Evolutionary conservation across 257 asterid species (phyloP).

Genomic region (Perilla frutescens): DNA sequence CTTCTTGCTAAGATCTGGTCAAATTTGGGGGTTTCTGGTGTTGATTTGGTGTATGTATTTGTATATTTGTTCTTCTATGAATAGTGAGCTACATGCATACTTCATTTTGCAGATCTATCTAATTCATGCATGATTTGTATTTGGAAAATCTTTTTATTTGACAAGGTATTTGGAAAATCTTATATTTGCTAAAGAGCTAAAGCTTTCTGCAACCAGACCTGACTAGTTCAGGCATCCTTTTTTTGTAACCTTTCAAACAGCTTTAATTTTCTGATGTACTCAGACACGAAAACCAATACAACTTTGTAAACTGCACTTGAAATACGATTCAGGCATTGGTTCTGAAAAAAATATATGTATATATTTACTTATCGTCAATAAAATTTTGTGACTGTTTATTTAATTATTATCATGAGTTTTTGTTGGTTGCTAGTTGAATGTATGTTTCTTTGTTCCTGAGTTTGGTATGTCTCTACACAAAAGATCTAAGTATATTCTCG

Average conservation of each 20-base stretch:
- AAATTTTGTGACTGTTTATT: neutral
- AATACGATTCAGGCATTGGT: neutral
- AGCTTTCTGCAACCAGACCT: constrained; percentile 21
- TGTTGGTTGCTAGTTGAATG: neutral
- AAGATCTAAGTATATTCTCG: neutral
- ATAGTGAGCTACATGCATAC: constrained; percentile 14
- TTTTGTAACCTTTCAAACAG: neutral
- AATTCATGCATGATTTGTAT: constrained; percentile 7
- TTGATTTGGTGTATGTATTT: constrained; percentile 22
- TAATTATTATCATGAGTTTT: constrained; percentile 9
- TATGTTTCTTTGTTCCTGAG: neutral
- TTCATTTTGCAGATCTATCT: constrained; percentile 43
- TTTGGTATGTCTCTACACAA: neutral
- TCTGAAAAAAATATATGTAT: neutral
- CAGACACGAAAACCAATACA: neutral
- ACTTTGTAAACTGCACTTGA: neutral
- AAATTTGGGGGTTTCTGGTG: constrained; percentile 8
- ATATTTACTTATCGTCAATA: neutral
- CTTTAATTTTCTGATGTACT: neutral
- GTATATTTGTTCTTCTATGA: constrained; percentile 16
- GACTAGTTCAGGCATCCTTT: constrained; percentile 1
- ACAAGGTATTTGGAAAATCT: constrained; percentile 1
- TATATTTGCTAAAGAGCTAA: neutral
- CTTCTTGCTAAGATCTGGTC: constrained; percentile 35
- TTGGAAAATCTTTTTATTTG: too few relatives aligned